Evolutionary conservation across 768 basidiomycete species (phyloP).

Genomic region (Pleurotus sapidus): DNA sequence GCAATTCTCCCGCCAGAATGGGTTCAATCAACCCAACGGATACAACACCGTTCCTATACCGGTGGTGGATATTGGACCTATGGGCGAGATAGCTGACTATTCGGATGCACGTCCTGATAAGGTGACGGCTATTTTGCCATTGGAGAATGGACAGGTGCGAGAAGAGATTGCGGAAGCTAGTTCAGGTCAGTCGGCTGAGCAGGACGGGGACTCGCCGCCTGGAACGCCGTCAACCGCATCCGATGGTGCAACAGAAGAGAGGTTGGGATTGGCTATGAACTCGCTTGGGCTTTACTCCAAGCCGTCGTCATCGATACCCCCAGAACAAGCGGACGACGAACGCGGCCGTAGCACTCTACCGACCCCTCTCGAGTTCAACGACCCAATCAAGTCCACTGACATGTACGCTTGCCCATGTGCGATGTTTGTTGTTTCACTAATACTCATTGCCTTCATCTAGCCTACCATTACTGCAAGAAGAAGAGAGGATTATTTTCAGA

Average conservation of each 20-base stretch:
- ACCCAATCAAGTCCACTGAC: conserved; percentile 30
- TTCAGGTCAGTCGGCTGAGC: background rate
- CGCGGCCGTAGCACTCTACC: conserved; percentile 52
- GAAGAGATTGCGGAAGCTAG: conserved; percentile 1
- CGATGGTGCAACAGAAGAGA: conserved; percentile 11
- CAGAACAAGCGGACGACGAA: conserved; percentile 17
- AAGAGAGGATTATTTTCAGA: conserved; percentile 48
- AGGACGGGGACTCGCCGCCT: background rate
- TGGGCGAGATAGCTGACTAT: conserved; percentile 31
- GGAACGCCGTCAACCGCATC: conserved; percentile 5
- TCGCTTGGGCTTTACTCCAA: conserved; percentile 3
- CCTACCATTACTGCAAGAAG: conserved; percentile 27
- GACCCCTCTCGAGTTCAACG: conserved; percentile 55
- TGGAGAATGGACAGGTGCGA: background rate
- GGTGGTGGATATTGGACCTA: conserved; percentile 33
- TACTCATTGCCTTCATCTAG: background rate
- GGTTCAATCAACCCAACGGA: conserved; percentile 17
- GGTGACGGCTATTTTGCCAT: background rate
- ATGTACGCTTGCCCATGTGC: conserved; percentile 34
- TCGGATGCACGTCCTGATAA: conserved; percentile 1
- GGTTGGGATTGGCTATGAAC: conserved; percentile 4
- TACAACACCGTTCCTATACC: conserved; percentile 13
- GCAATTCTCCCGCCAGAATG: conserved; percentile 15
- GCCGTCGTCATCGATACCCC: background rate
- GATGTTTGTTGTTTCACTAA: background rate